phyloP scores from a whole-genome alignment of 768 basidiomycete species.

The Mycena olivaceomarginata region DNA sequence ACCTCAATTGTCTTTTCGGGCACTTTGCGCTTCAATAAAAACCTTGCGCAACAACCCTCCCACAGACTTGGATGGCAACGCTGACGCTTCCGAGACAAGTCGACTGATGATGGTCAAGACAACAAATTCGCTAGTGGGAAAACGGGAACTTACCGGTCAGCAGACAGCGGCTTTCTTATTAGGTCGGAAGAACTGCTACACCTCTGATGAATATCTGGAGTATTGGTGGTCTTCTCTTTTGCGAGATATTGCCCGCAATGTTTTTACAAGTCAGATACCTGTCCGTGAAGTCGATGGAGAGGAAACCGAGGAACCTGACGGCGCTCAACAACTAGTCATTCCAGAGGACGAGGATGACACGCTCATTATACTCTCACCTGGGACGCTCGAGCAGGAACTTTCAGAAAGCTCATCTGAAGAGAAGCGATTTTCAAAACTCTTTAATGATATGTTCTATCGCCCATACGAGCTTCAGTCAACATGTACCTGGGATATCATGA shows the following conservation, averaged over 20 bases:
- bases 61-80: no score
- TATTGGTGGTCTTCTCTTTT: conserved; percentile 34
- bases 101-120: conserved; percentile 26
- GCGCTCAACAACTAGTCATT: conserved; percentile 4
- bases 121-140: conserved; percentile 19
- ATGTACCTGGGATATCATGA: conserved; percentile 31
- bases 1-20: no score
- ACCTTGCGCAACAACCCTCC: no score
- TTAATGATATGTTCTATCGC: conserved; percentile 36
- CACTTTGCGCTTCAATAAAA: no score
- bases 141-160: conserved; percentile 1
- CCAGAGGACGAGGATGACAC: not conserved
- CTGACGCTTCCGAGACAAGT: no score
- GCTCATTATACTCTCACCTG: not conserved
- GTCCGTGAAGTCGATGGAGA: not conserved
- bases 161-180: conserved; percentile 10
- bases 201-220: not conserved
- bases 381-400: not conserved
- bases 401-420: not conserved
- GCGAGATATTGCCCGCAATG: conserved; percentile 19
- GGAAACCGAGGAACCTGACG: not conserved
- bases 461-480: conserved; percentile 7
- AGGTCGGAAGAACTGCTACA: conserved; percentile 12
- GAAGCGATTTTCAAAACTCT: conserved; percentile 12
- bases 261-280: conserved; percentile 43